Evolutionary conservation across 23 red algal genomes (phyloP).

Genomic region (Gracilaria caudata): DNA sequence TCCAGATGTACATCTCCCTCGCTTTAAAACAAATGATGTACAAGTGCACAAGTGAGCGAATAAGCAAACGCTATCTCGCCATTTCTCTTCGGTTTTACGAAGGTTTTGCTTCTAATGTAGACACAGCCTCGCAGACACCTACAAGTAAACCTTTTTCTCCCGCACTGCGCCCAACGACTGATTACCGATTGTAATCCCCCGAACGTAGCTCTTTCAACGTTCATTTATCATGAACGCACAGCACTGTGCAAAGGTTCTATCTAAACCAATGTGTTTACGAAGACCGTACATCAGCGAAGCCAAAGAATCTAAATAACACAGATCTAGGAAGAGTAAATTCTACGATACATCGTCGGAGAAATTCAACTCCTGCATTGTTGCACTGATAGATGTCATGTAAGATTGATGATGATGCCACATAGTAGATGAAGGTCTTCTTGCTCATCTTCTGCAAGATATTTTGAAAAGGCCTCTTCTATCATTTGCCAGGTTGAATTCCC

Average conservation of each 20-base stretch:
- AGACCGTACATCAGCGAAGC: constrained; percentile 43
- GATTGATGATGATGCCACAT: constrained; percentile 55
- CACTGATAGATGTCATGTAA: constrained; percentile 34
- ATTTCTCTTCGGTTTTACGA: background rate
- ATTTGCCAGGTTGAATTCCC: constrained; percentile 27
- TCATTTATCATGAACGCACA: constrained; percentile 56
- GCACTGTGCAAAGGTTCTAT: constrained; percentile 43
- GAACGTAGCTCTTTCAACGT: constrained; percentile 49
- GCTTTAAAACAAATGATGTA: too few species aligned
- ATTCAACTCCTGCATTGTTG: constrained; percentile 5
- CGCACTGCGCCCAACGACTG: constrained; percentile 8
- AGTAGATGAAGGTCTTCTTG: constrained; percentile 54
- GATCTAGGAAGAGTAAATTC: constrained; percentile 10
- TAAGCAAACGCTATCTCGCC: too few species aligned
- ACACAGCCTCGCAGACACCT: background rate
- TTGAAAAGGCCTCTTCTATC: constrained; percentile 11
- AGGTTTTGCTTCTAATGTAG: background rate
- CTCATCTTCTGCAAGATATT: constrained; percentile 57
- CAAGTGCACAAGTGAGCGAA: too few species aligned
- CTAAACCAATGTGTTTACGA: constrained; percentile 29
- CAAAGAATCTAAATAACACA: constrained; percentile 38
- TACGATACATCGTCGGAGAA: constrained; percentile 39
- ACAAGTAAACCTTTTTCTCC: background rate
- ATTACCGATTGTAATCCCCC: background rate
- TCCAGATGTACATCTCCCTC: too few species aligned